These are phyloP conservation scores for Penicillium flavigenum DNA, from an alignment of 495 filamentous ascomycete species.

Conservation along the genomic window DNA sequence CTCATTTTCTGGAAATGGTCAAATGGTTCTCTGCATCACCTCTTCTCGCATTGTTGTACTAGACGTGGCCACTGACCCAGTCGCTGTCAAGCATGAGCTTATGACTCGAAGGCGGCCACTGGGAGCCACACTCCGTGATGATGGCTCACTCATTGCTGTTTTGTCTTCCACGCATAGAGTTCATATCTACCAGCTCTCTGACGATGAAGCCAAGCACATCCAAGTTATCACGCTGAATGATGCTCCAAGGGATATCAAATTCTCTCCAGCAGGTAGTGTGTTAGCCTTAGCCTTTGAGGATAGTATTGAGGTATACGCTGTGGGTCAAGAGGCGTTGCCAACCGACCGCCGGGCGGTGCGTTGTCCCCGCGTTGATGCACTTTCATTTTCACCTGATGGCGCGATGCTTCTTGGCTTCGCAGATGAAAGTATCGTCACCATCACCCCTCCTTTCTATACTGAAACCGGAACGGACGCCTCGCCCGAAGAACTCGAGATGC, in stretches of 20 bases:
- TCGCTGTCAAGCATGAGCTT: constrained; percentile 70
- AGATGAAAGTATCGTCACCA: constrained; percentile 68
- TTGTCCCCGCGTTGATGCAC: constrained; percentile 72
- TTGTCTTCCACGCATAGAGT: constrained; percentile 77
- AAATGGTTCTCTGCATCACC: constrained; percentile 73
- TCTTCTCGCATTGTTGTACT: constrained; percentile 86
- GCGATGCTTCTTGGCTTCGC: constrained; percentile 83
- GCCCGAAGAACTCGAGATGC: constrained; percentile 64
- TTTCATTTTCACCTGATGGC: constrained; percentile 82
- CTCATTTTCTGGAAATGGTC: constrained; percentile 70
- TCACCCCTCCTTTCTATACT: constrained; percentile 76
- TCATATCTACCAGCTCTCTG: constrained; percentile 71
- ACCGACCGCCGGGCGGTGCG: constrained; percentile 78
- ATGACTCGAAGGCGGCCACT: constrained; percentile 76
- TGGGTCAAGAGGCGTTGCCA: constrained; percentile 59
- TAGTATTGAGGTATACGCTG: constrained; percentile 80
- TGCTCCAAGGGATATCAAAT: constrained; percentile 69
- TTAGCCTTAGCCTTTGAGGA: constrained; percentile 84
- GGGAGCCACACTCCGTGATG: constrained; percentile 74
- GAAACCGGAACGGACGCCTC: constrained; percentile 48
- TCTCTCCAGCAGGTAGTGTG: constrained; percentile 78
- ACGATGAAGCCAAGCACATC: constrained; percentile 60
- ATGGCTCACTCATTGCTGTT: constrained; percentile 75
- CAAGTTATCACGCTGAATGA: constrained; percentile 74
- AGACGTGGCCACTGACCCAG: constrained; percentile 55